These are phyloP conservation scores for Solanum infundibuliforme DNA, from an alignment of 257 asterid species.

Conservation along the genomic window DNA sequence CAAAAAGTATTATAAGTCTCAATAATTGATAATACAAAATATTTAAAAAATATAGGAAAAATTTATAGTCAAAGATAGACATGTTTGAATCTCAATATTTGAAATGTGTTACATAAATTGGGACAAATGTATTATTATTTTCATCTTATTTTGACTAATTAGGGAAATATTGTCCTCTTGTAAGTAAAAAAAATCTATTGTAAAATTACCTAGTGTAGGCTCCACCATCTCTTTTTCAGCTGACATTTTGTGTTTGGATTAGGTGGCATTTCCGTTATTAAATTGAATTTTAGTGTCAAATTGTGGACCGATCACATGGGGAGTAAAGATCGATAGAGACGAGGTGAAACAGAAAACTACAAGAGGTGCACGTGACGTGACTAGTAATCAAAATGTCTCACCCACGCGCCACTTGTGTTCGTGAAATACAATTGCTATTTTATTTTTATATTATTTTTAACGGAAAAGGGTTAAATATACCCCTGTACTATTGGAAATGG, in stretches of 20 bases:
- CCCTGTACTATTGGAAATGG: accelerated
- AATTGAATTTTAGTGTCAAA: background rate
- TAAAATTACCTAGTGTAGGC: background rate
- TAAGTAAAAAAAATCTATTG: background rate
- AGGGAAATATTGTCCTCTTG: background rate
- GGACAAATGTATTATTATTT: too few species aligned
- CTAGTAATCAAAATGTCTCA: background rate
- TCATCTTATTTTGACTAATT: background rate
- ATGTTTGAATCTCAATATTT: too few species aligned
- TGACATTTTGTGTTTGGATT: background rate
- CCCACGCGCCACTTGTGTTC: background rate
- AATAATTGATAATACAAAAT: too few species aligned
- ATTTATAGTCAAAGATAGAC: too few species aligned
- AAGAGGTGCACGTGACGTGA: conserved; percentile 24
- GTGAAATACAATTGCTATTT: background rate
- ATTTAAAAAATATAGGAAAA: too few species aligned
- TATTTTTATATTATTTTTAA: too few species aligned
- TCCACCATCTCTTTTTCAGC: background rate
- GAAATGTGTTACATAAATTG: too few species aligned
- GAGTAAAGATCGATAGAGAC: conserved; percentile 10
- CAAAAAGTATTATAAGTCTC: too few species aligned
- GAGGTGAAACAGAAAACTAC: conserved; percentile 23
- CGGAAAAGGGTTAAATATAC: background rate
- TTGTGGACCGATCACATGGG: conserved; percentile 18
- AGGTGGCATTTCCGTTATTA: conserved; percentile 5